phyloP scores from a whole-genome alignment of 768 basidiomycete species.

The Mycena kentingensis region DNA sequence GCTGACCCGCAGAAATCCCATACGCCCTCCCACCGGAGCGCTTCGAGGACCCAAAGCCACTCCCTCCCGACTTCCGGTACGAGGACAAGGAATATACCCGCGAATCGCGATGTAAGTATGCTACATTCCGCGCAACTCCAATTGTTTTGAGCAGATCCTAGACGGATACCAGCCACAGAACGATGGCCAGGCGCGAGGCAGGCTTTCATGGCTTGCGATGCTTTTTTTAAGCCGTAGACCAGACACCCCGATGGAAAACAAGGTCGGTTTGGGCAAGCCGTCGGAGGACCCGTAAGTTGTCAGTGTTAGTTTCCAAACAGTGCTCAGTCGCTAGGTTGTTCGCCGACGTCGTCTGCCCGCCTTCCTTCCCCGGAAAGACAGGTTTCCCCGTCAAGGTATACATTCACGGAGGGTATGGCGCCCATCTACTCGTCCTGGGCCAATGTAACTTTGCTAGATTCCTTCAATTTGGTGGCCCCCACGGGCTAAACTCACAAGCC shows the following conservation, averaged over 20 bases:
- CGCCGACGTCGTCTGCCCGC: constrained; percentile 65
- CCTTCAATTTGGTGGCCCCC: constrained; percentile 78
- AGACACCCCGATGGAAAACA: constrained; percentile 56
- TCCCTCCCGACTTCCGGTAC: constrained; percentile 59
- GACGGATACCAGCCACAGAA: constrained; percentile 64
- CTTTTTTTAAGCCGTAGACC: no score
- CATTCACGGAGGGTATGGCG: constrained; percentile 72
- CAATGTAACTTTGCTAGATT: constrained; percentile 50
- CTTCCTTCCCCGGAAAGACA: constrained; percentile 45
- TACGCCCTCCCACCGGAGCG: constrained; percentile 67
- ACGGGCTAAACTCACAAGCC: constrained; percentile 58
- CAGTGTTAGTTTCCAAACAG: neutral
- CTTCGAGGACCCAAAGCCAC: constrained; percentile 61
- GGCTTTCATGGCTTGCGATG: neutral
- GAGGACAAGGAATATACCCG: constrained; percentile 59
- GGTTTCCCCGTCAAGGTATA: constrained; percentile 70
- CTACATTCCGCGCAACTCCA: constrained; percentile 8
- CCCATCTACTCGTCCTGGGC: neutral
- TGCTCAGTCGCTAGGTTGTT: constrained; percentile 47
- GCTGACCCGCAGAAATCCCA: constrained; percentile 57
- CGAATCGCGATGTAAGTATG: constrained; percentile 56
- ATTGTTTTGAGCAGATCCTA: constrained; percentile 24
- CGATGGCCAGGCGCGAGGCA: constrained; percentile 64
- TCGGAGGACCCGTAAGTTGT: constrained; percentile 70
- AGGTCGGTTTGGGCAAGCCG: constrained; percentile 66